phyloP scores from a whole-genome alignment of 805 yeast genomes.

The Saccharomycopsis fibuligera region DNA sequence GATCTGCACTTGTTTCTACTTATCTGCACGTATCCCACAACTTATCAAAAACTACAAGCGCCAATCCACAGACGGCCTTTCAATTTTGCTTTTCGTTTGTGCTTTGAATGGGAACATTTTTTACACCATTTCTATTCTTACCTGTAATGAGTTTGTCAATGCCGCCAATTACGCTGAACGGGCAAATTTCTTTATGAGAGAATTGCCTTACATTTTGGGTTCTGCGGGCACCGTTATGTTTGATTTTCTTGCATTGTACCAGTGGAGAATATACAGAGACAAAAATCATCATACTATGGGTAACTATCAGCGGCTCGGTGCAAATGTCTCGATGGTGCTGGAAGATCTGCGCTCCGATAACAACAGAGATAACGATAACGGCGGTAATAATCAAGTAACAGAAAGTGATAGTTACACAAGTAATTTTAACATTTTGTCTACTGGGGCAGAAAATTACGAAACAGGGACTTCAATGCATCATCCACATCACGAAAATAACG shows the following conservation, averaged over 20 bases:
- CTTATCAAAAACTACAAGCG: constrained; percentile 67
- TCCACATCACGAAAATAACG: too few species aligned
- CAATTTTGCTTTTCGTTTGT: constrained; percentile 72
- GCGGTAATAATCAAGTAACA: too few species aligned
- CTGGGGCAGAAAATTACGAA: too few species aligned
- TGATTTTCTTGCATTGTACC: constrained; percentile 67
- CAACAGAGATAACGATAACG: too few species aligned
- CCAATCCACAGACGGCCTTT: constrained; percentile 81
- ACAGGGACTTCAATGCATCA: too few species aligned
- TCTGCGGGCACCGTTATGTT: constrained; percentile 80
- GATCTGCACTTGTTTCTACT: constrained; percentile 70
- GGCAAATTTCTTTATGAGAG: constrained; percentile 49
- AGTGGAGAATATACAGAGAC: constrained; percentile 25
- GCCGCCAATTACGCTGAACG: constrained; percentile 20
- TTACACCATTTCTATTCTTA: constrained; percentile 68
- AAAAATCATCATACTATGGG: too few species aligned
- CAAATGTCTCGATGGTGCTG: too few species aligned
- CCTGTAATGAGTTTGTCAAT: constrained; percentile 48
- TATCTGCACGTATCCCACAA: constrained; percentile 81
- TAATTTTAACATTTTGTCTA: too few species aligned
- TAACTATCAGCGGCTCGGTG: too few species aligned
- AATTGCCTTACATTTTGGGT: constrained; percentile 78
- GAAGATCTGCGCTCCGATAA: too few species aligned
- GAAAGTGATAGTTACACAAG: too few species aligned
- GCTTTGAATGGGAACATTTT: constrained; percentile 75